phyloP scores from a whole-genome alignment of 164 flowering plant genomes.

The Umbellularia californica region DNA sequence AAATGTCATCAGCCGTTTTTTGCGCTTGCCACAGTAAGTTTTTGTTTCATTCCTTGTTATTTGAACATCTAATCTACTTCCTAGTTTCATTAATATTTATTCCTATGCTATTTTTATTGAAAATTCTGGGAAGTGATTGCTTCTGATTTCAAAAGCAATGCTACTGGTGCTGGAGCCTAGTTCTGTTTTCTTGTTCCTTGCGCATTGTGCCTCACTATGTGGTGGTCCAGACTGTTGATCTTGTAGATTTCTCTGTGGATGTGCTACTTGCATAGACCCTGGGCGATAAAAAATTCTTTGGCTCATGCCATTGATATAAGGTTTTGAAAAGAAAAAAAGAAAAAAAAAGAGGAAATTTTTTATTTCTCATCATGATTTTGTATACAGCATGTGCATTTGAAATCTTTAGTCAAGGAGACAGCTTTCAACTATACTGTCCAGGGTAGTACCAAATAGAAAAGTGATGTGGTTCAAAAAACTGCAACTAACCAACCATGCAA shows the following conservation, averaged over 20 bases:
- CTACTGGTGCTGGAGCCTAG: not conserved
- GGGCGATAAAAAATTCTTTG: not conserved
- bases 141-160: not conserved
- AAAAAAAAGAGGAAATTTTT: not conserved
- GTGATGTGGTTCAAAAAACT: not conserved
- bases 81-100: too few relatives aligned
- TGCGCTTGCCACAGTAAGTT: slow-evolving; percentile 88
- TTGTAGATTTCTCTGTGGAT: not conserved
- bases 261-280: not conserved
- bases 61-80: not conserved
- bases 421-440: not conserved
- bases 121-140: not conserved
- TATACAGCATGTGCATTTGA: not conserved
- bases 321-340: not conserved
- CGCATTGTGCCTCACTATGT: not conserved
- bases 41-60: slow-evolving; percentile 1
- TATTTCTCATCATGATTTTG: not conserved
- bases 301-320: not conserved
- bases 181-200: not conserved
- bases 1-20: slow-evolving; percentile 61
- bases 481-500: not conserved
- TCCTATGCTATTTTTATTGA: not conserved
- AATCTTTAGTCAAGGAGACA: not conserved
- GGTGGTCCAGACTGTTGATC: not conserved
- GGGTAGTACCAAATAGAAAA: too few relatives aligned